phyloP scores from a whole-genome alignment of 2,329 filamentous ascomycete species.

The Coleophoma cylindrospora region DNA sequence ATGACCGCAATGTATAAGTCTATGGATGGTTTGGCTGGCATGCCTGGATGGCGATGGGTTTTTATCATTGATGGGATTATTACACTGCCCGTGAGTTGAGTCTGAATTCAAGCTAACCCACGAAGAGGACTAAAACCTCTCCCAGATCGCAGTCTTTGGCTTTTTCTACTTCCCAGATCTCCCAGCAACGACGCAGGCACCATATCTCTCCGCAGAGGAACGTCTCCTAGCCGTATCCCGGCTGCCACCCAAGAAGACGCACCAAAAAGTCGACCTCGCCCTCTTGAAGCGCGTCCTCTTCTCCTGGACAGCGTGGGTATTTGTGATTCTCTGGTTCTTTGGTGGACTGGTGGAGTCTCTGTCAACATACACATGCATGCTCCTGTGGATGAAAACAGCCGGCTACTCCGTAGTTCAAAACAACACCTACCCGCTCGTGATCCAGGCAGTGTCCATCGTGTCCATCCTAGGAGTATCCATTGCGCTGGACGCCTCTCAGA shows the following conservation, averaged over 20 bases:
- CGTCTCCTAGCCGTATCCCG: conserved; percentile 32
- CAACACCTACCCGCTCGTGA: conserved; percentile 44
- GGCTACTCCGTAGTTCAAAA: conserved; percentile 34
- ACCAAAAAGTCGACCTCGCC: conserved; percentile 28
- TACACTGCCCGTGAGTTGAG: conserved; percentile 33
- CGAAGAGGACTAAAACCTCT: too few relatives aligned
- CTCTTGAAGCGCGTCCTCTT: conserved; percentile 49
- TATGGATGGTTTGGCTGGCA: conserved; percentile 33
- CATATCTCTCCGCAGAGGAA: conserved; percentile 30
- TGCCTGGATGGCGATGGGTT: conserved; percentile 41
- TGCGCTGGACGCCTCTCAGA: conserved; percentile 43
- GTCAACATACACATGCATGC: conserved; percentile 51
- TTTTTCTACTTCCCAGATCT: conserved; percentile 36
- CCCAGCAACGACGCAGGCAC: conserved; percentile 29
- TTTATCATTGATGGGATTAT: conserved; percentile 45
- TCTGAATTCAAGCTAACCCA: too few relatives aligned
- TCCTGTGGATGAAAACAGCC: conserved; percentile 38
- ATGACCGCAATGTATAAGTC: conserved; percentile 31
- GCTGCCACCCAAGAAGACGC: conserved; percentile 29
- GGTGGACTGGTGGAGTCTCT: conserved; percentile 51
- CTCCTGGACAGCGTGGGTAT: conserved; percentile 59
- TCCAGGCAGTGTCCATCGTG: conserved; percentile 37
- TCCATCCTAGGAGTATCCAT: conserved; percentile 58
- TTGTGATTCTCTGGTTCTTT: conserved; percentile 59
- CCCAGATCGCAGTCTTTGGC: conserved; percentile 41